Conservation (phyloP, 2,329 filamentous ascomycete genomes). For the Verticillium isaacii region DNA sequence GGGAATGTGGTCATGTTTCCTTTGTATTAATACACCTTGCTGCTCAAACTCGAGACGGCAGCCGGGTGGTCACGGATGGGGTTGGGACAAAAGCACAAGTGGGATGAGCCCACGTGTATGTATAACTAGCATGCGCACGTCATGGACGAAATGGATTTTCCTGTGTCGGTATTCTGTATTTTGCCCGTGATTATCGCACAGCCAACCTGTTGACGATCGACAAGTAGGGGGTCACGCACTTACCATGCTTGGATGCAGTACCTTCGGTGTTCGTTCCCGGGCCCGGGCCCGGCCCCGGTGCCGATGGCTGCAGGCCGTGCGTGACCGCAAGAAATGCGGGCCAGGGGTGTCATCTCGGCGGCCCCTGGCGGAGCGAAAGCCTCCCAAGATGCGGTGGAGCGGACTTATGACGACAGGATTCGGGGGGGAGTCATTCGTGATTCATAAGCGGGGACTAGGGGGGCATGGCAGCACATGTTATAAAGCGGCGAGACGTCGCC, state of each 20-base stretch:
- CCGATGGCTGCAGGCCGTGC: no score
- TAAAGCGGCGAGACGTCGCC: not conserved
- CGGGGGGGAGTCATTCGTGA: not conserved
- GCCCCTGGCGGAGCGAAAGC: not conserved
- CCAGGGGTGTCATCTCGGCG: not conserved
- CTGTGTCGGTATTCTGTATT: not conserved
- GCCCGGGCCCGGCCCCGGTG: no score
- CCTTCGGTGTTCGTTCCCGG: no score
- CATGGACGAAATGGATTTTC: not conserved
- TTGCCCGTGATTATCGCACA: no score
- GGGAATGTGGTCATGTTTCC: not conserved
- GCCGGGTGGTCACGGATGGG: not conserved
- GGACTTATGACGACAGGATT: not conserved
- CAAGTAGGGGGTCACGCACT: no score
- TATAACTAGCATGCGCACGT: not conserved
- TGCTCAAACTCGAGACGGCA: not conserved
- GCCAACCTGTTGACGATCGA: no score
- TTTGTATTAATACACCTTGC: not conserved
- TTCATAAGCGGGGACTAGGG: not conserved
- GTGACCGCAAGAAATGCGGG: not conserved
- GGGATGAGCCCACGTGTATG: not conserved
- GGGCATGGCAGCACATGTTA: not conserved
- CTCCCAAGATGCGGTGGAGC: not conserved
- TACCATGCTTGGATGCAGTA: no score
- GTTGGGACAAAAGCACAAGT: not conserved